Conservation (phyloP, 306 rosid genomes). For the Prunus salicina region DNA sequence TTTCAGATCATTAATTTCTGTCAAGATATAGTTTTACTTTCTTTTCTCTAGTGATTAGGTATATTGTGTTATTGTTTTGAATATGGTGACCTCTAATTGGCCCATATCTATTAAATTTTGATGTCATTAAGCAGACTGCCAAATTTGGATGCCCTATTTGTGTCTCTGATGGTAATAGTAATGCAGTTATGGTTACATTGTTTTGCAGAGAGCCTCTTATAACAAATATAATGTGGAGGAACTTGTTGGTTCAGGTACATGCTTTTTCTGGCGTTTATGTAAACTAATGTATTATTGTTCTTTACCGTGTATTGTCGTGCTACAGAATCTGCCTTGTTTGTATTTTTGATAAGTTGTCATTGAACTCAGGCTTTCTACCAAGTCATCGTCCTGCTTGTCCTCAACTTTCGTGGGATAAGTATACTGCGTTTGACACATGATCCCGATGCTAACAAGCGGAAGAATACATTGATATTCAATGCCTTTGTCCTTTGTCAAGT, state of each 20-base stretch:
- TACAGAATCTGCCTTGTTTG: background rate
- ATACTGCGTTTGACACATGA: constrained; percentile 45
- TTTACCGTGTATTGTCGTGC: background rate
- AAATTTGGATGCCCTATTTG: background rate
- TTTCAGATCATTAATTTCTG: too few relatives aligned
- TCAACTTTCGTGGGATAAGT: constrained; percentile 61
- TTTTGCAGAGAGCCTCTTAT: constrained; percentile 82
- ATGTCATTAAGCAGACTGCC: background rate
- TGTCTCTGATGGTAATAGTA: constrained; percentile 13
- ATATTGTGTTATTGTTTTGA: background rate
- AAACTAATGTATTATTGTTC: background rate
- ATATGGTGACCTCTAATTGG: background rate
- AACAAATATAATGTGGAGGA: constrained; percentile 96
- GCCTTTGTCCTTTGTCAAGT: constrained; percentile 94
- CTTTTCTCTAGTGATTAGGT: too few relatives aligned
- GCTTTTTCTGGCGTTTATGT: background rate
- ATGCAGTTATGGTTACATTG: background rate
- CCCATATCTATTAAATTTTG: background rate
- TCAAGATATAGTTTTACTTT: too few relatives aligned
- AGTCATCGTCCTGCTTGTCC: constrained; percentile 66
- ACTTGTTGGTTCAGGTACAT: constrained; percentile 77
- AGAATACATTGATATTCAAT: constrained; percentile 89
- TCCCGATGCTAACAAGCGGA: constrained; percentile 44
- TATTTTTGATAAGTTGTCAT: background rate
- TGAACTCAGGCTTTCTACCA: constrained; percentile 72